Evolutionary conservation across 495 filamentous ascomycete genomes (phyloP).

Genomic region (Emericellopsis terricola): DNA sequence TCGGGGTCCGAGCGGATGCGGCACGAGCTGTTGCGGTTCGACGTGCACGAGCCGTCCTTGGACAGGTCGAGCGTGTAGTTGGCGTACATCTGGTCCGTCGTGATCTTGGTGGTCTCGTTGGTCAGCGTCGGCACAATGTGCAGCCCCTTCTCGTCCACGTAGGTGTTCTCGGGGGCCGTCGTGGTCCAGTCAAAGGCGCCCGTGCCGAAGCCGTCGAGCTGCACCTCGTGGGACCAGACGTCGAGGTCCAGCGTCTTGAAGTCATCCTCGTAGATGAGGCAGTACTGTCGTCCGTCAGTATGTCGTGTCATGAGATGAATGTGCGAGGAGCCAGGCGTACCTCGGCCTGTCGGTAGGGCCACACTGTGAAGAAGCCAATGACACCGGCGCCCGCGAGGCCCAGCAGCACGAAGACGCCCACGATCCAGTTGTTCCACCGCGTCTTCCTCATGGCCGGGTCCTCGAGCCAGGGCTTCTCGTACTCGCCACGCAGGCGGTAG

Average conservation of each 20-base stretch:
- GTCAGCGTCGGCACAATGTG: constrained; percentile 29
- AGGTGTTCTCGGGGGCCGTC: constrained; percentile 20
- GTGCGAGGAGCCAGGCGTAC: no score
- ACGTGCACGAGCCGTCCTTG: constrained; percentile 16
- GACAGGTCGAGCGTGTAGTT: constrained; percentile 19
- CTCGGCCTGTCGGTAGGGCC: constrained; percentile 4
- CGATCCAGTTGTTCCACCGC: constrained; percentile 15
- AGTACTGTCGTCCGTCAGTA: constrained; percentile 9
- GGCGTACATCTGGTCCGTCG: constrained; percentile 10
- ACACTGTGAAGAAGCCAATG: constrained; percentile 10
- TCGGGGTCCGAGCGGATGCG: constrained; percentile 16
- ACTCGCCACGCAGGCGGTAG: constrained; percentile 16
- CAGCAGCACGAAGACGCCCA: constrained; percentile 13
- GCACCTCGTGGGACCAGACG: constrained; percentile 17
- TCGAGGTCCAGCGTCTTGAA: constrained; percentile 17
- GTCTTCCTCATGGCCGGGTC: constrained; percentile 11
- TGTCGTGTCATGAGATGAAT: not conserved
- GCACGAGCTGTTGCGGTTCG: constrained; percentile 9
- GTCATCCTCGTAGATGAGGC: constrained; percentile 20
- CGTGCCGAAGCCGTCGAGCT: constrained; percentile 20
- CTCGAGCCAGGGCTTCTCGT: constrained; percentile 19
- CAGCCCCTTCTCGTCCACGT: constrained; percentile 18
- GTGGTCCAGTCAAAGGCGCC: constrained; percentile 29
- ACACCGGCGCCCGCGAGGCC: constrained; percentile 12
- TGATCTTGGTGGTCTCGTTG: constrained; percentile 17